phyloP scores from a whole-genome alignment of 306 rosid species.

The Sechiopsis laciniata region DNA sequence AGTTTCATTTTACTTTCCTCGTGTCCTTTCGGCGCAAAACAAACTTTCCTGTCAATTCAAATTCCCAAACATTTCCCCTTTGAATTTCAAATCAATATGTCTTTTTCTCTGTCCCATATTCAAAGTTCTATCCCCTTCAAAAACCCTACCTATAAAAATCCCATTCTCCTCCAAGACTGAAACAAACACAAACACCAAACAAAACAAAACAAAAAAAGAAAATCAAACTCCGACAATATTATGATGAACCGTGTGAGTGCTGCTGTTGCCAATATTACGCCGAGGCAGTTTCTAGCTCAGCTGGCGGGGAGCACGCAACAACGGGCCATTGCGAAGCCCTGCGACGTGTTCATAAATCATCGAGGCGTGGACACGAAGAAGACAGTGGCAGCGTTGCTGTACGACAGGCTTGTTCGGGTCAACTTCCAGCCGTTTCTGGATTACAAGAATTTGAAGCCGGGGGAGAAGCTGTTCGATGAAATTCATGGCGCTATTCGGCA shows the following conservation, averaged over 20 bases:
- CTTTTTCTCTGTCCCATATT: too few relatives aligned
- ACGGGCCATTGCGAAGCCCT: constrained; percentile 20
- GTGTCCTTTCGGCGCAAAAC: too few relatives aligned
- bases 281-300: constrained; percentile 24
- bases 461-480: constrained; percentile 76
- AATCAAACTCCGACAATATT: background rate
- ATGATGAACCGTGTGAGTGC: constrained; percentile 10
- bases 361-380: constrained; percentile 67
- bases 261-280: background rate
- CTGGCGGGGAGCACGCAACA: constrained; percentile 15
- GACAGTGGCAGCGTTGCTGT: constrained; percentile 56
- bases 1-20: too few relatives aligned
- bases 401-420: constrained; percentile 44
- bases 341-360: constrained; percentile 78
- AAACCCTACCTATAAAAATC: too few relatives aligned
- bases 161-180: background rate
- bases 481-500: constrained; percentile 50
- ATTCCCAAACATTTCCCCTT: background rate
- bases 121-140: background rate
- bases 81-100: background rate
- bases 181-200: background rate
- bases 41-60: background rate
- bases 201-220: too few relatives aligned
- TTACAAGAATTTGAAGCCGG: constrained; percentile 75
- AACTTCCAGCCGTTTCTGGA: constrained; percentile 61